Conservation (phyloP, 2,329 filamentous ascomycete genomes). For the Proliferodiscus dingleyae region DNA sequence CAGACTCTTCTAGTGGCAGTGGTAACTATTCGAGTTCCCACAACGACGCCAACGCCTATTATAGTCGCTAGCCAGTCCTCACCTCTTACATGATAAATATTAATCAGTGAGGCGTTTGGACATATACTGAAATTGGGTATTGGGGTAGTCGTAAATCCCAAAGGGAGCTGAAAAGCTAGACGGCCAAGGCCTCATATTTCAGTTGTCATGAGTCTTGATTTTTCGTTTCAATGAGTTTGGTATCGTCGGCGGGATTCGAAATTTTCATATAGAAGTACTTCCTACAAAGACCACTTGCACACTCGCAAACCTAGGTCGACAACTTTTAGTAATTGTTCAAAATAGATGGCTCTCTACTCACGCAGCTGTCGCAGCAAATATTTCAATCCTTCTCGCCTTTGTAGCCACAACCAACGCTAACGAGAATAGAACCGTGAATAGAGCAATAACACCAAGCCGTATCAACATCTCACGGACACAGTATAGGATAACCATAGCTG, state of each 20-base stretch:
- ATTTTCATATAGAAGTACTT: neutral
- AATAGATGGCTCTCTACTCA: neutral
- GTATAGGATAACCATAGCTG: slow-evolving; percentile 4
- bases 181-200: neutral
- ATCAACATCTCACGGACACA: slow-evolving; percentile 5
- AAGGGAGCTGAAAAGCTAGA: no score
- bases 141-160: no score
- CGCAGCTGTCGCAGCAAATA: slow-evolving; percentile 18
- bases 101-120: no score
- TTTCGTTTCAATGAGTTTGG: no score
- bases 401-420: slow-evolving; percentile 13
- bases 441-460: slow-evolving; percentile 12
- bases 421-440: slow-evolving; percentile 17
- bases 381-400: slow-evolving; percentile 14
- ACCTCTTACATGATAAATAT: no score
- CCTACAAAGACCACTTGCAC: slow-evolving; percentile 15
- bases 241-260: no score
- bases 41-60: neutral
- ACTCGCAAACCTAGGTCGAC: slow-evolving; percentile 4
- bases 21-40: neutral
- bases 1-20: neutral
- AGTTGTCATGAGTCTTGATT: neutral
- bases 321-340: neutral
- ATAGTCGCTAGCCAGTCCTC: neutral
- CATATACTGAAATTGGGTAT: no score